A percentile compares a stretch with the other conserved stretches of the same genome.
Conservation (phyloP, 371 early-diverging fungal species). For the Syncephalastrum monosporum region DNA sequence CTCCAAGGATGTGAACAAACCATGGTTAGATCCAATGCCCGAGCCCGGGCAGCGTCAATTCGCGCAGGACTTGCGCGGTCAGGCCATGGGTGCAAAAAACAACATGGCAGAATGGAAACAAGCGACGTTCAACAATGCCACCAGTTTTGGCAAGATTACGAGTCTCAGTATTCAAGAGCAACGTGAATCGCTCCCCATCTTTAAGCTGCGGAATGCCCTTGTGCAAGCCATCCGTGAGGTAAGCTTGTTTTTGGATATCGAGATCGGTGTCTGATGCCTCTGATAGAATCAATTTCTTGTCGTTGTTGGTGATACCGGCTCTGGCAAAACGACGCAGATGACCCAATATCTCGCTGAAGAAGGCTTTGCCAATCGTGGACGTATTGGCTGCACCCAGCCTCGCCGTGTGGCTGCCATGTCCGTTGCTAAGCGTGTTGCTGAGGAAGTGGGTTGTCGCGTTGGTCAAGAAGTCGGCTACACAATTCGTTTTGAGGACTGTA, state of each 20-base stretch:
- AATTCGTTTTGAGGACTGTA: conserved; percentile 98
- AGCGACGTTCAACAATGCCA: conserved; percentile 83
- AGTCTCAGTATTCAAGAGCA: conserved; percentile 89
- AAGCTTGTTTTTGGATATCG: background rate
- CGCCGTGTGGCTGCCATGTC: conserved; percentile 99
- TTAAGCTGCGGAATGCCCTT: conserved; percentile 74
- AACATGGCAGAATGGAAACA: conserved; percentile 94
- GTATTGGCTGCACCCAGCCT: conserved; percentile 99
- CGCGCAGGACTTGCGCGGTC: conserved; percentile 84
- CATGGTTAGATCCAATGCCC: conserved; percentile 97
- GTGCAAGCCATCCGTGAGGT: conserved; percentile 79
- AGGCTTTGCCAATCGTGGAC: conserved; percentile 79
- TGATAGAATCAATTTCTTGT: conserved; percentile 84
- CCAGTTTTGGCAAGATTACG: conserved; percentile 92
- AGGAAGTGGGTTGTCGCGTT: conserved; percentile 94
- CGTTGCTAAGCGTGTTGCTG: conserved; percentile 98
- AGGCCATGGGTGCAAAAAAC: conserved; percentile 59
- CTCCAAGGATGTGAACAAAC: conserved; percentile 83
- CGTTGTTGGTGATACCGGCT: conserved; percentile 97
- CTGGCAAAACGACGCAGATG: conserved; percentile 99
- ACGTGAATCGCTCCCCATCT: conserved; percentile 88
- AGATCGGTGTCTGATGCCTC: background rate
- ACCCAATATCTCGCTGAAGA: conserved; percentile 98
- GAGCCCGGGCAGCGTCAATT: conserved; percentile 84
- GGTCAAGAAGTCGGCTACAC: conserved; percentile 98